Conservation (phyloP, 2,329 filamentous ascomycete species). For the Akanthomyces uredinophilus region DNA sequence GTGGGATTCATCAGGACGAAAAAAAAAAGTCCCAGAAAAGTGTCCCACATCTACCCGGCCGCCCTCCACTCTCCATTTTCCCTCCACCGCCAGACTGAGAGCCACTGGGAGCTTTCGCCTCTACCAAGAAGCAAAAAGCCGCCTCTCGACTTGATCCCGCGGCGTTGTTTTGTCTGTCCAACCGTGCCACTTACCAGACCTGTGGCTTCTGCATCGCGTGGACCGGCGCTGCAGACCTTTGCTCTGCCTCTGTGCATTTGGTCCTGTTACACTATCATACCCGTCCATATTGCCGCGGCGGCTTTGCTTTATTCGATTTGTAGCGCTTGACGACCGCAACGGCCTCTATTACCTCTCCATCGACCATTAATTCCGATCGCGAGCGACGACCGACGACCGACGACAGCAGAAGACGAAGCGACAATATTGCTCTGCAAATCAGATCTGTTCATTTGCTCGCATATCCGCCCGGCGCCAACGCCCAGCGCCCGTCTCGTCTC, state of each 20-base stretch:
- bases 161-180: neutral
- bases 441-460: neutral
- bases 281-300: neutral
- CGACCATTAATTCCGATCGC: neutral
- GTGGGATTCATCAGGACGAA: neutral
- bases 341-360: constrained; percentile 1
- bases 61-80: constrained; percentile 8
- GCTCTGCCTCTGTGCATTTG: neutral
- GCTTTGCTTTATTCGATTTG: constrained; percentile 8
- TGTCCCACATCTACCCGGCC: constrained; percentile 14
- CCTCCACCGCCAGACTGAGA: constrained; percentile 14
- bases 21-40: constrained; percentile 3
- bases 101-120: neutral
- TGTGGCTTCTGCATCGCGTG: constrained; percentile 3
- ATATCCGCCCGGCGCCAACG: neutral
- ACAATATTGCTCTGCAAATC: neutral
- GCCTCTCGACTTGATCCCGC: neutral
- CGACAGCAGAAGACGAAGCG: neutral
- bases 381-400: neutral
- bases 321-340: constrained; percentile 10
- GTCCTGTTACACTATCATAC: neutral
- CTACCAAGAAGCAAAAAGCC: constrained; percentile 3
- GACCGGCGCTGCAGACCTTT: neutral
- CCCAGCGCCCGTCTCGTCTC: neutral
- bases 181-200: neutral